Percentiles rank a stretch among this genome's conserved stretches.
These are phyloP conservation scores for Fusarium sp. DNA, from an alignment of 2,329 filamentous ascomycete species.

Conservation along the genomic window DNA sequence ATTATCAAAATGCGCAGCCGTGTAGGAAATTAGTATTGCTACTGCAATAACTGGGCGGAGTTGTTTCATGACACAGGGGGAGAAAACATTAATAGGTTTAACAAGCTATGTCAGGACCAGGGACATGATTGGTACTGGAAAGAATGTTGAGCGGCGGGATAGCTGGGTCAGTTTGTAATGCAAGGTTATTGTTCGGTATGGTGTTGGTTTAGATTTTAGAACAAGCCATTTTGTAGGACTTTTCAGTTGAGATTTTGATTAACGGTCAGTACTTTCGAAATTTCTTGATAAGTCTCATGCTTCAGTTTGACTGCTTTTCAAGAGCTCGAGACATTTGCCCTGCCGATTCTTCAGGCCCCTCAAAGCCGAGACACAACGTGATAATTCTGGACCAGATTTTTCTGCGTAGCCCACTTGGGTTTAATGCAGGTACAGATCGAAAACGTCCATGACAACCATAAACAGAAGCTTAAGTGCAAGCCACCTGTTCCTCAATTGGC, in stretches of 20 bases:
- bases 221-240: neutral
- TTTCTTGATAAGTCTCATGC: rapidly evolving
- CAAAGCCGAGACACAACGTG: neutral
- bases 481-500: neutral
- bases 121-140: no score
- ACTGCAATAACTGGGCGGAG: neutral
- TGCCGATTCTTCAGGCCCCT: neutral
- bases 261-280: neutral
- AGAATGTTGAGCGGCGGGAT: neutral
- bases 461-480: slow-evolving; percentile 10
- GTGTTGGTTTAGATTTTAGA: neutral
- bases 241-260: neutral
- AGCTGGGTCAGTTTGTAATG: neutral
- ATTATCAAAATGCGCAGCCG: neutral
- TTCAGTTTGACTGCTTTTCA: neutral
- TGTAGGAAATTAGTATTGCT: neutral
- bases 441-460: slow-evolving; percentile 1
- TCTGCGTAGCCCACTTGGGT: neutral
- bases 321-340: no score
- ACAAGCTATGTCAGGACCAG: no score
- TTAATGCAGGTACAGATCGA: neutral
- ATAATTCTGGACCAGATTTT: neutral
- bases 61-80: neutral
- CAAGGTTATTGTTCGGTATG: neutral
- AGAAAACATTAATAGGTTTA: neutral